Base-by-base conservation (phyloP, 2,329 filamentous ascomycete genomes). In the Verticillium dahliae region DNA sequence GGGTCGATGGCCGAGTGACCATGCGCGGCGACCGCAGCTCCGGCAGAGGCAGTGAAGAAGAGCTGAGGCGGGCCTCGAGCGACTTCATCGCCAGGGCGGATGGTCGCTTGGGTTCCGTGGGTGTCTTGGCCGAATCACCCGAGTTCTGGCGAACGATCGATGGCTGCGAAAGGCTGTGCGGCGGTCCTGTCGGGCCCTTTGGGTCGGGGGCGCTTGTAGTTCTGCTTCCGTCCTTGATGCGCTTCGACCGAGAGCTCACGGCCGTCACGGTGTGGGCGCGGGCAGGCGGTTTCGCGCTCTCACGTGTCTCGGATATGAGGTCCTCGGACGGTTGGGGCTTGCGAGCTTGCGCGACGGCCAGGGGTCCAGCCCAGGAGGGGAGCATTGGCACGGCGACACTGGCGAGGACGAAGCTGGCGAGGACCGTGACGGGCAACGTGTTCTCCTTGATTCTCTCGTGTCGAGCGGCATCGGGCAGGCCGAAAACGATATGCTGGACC, bases 401-500 rank as follows among this genome's bases (percentile, higher is more conserved):
- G 59, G 89, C 90, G 60, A 94, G 80, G 41, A 94, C 88, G 69
- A 95, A 86, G 74, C 90, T 93, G 41, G 90, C 89, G 38, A 95
- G 83, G 1, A 95, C 88, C 6, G 90, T 91, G 60, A 94, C 90
- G 7, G 91, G 91, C 45, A 94, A 75, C 6, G 90, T 82, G 72
- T 95, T 95, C 74, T 94, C 90, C 71, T 87, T 89, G 72, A 95
- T 92, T 76, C 88, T 89, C 68, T 92, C 89, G 66, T 86, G 81
- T 62, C 87, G 83, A 63, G 81, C 81, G 33, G 84, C 81, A 69
- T 94, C 90, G 38, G 87, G 82, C 31, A 90, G 81, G 22, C 91
- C 91, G 73, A 95, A 95, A 33, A 95, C 90, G 68, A 95, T 91
- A 74, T 91, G 87, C 75, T 95, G 91, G 45, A 95, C 90, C 75